phyloP scores from a whole-genome alignment of 2,329 filamentous ascomycete species.

The Pseudogymnoascus sp. region DNA sequence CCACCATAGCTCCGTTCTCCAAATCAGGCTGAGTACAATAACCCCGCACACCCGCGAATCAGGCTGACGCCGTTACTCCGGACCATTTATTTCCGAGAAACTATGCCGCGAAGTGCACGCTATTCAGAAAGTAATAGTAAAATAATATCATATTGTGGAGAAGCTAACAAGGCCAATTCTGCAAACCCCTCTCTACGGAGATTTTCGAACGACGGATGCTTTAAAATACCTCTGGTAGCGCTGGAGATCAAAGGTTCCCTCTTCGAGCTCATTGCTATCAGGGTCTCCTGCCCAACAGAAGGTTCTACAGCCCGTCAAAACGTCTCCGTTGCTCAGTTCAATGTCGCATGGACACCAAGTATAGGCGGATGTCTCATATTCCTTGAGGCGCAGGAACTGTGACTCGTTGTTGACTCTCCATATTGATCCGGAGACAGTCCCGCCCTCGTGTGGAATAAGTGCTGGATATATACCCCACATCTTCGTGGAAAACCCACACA shows the following conservation, averaged over 20 bases:
- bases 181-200: constrained; percentile 5
- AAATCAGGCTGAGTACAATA: constrained; percentile 2
- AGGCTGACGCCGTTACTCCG: neutral
- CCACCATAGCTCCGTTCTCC: constrained; percentile 4
- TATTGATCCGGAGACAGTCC: neutral
- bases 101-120: neutral
- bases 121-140: neutral
- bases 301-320: neutral
- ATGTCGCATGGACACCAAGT: neutral
- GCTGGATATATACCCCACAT: constrained; percentile 31
- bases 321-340: neutral
- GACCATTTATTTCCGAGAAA: neutral
- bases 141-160: constrained; percentile 6
- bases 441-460: neutral
- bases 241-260: neutral
- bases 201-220: neutral
- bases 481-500: constrained; percentile 24
- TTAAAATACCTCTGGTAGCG: constrained; percentile 6
- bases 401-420: neutral
- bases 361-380: neutral
- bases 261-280: neutral
- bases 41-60: constrained; percentile 4
- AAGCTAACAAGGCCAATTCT: neutral
- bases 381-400: neutral
- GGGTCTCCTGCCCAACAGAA: neutral